Evolutionary conservation across 148 eudicot genomes (phyloP), one percentile per base, ranked within the genome.

Genomic region (Dysphania ambrosioides): DNA sequence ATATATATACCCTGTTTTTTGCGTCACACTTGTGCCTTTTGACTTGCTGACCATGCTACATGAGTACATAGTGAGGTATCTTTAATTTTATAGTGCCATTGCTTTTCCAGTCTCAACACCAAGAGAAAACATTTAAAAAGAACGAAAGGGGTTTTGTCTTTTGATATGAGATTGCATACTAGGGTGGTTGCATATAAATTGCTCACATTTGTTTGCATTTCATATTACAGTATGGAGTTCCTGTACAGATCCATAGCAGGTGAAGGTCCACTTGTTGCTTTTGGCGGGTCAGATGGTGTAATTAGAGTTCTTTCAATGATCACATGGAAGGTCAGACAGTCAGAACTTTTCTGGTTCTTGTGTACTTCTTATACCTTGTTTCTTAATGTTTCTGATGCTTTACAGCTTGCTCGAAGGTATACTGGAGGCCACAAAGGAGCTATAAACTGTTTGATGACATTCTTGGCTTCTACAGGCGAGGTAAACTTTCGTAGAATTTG

Each of bases 371-470:
- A 64, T 74, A 30, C 49, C 10, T 38, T 63, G 69, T 77, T 71
- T n/a, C 53, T 36, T 30, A 27, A 34, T 30, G 71, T 35, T 78
- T 69, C 59, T 72, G 59, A 72, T 47, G 72, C 70, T 30, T 77
- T 82, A 78, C 90, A 94, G 98, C 98, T 94, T 80, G 96, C 85
- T 83, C 86, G 97, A 77, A 91, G 98, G 85, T 94, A 91, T 80
- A 91, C 96, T 18, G 98, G 98, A 80, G 98, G 98, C 70, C 98
- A 94, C 75, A 94, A 94, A 82, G 97, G 97, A 82, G 80, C 98
- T 75, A 88, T 94, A 78, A 74, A 90, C 79, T 94, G 97, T 78
- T 83, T 94, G 82, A 91, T 91, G 96, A 91, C 93, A 68, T 94
- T 94, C 89, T 86, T 88, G 87, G 98, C 96, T 71, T 80, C 93